Conservation (phyloP, 2,329 filamentous ascomycete genomes). For the Knoxdaviesia proteae region DNA sequence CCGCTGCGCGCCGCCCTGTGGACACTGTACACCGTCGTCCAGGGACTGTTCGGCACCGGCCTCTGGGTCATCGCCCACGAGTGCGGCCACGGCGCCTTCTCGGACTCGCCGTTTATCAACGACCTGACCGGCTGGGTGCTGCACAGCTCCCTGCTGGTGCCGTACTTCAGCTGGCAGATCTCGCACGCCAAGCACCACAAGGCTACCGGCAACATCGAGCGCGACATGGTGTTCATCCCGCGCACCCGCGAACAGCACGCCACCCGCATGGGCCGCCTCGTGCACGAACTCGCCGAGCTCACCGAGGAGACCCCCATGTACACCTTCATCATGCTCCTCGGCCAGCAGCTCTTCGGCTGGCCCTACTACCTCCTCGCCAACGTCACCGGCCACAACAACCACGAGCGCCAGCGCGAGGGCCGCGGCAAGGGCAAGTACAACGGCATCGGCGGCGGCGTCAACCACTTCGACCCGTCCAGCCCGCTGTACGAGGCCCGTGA, state of each 20-base stretch:
- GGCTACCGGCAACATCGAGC: constrained; percentile 88
- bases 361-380: constrained; percentile 79
- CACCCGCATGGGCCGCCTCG: constrained; percentile 47
- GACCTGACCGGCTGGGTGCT: constrained; percentile 82
- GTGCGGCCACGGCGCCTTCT: constrained; percentile 94
- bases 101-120: constrained; percentile 74
- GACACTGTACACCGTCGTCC: constrained; percentile 51
- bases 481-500: constrained; percentile 86
- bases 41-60: constrained; percentile 83
- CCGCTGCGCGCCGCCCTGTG: constrained; percentile 43
- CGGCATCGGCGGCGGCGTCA: constrained; percentile 60
- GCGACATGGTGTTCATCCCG: constrained; percentile 98
- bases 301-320: constrained; percentile 85
- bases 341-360: constrained; percentile 86
- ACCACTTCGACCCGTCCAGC: constrained; percentile 80
- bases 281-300: constrained; percentile 71
- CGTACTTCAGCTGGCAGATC: constrained; percentile 99
- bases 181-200: constrained; percentile 99
- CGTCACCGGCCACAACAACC: constrained; percentile 89
- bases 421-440: constrained; percentile 86
- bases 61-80: constrained; percentile 95
- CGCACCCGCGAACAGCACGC: constrained; percentile 72
- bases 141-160: constrained; percentile 75
- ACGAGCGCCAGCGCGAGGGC: constrained; percentile 77
- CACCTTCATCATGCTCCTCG: constrained; percentile 52